Percentiles rank a stretch among this genome's conserved stretches.
Evolutionary conservation across 306 rosid genomes (phyloP).

Genomic region (Oemleria cerasiformis): DNA sequence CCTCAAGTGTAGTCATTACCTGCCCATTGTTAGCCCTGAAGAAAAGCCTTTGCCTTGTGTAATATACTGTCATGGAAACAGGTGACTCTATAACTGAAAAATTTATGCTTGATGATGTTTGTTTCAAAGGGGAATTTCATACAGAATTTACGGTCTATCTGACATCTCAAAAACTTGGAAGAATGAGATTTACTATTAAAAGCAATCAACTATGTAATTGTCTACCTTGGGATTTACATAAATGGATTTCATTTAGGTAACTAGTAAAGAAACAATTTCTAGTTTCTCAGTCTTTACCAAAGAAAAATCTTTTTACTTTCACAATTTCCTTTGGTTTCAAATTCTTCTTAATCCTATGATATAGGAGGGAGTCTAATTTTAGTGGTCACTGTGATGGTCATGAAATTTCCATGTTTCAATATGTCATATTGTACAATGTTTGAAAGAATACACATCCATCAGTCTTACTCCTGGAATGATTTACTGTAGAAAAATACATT

Average conservation of each 20-base stretch:
- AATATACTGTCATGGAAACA: conserved; percentile 97
- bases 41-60: conserved; percentile 95
- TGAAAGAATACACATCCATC: background rate
- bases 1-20: conserved; percentile 89
- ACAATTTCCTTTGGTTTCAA: background rate
- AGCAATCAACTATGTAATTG: background rate
- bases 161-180: background rate
- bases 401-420: background rate
- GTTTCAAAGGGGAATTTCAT: conserved; percentile 12
- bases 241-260: conserved; percentile 7
- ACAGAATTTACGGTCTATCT: background rate
- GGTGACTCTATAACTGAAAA: conserved; percentile 40
- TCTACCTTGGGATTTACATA: background rate
- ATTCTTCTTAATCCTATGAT: background rate
- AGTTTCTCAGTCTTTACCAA: background rate
- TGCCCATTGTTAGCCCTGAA: conserved; percentile 82
- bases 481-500: background rate
- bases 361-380: background rate
- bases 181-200: background rate
- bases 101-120: conserved; percentile 9
- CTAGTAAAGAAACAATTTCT: background rate
- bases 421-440: background rate
- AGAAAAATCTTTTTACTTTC: background rate
- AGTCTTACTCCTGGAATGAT: background rate
- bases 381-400: background rate